A percentile compares a stretch with the other conserved stretches of the same genome.
These are phyloP conservation scores for Vinca minor DNA, from an alignment of 257 asterid species.

Conservation along the genomic window DNA sequence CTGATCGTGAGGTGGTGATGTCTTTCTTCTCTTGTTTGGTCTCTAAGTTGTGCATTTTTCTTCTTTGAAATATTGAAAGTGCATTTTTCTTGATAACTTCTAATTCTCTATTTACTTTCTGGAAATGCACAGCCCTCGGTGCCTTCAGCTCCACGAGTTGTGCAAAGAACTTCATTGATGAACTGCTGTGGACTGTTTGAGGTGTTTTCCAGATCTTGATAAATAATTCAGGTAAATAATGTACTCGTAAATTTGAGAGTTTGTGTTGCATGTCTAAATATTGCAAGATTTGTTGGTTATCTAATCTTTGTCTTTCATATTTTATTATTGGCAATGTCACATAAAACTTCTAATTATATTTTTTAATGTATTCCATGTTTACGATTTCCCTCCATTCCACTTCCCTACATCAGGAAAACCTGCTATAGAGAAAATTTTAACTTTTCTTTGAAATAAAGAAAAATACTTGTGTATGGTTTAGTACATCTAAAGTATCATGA, in stretches of 20 bases:
- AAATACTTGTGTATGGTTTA: no score
- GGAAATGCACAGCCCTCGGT: constrained; percentile 36
- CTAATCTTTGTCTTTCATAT: no score
- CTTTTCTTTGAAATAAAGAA: no score
- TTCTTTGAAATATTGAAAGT: neutral
- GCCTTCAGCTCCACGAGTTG: constrained; percentile 25
- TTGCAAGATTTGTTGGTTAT: neutral
- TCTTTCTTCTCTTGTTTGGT: constrained; percentile 6
- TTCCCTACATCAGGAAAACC: no score
- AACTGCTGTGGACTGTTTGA: constrained; percentile 69
- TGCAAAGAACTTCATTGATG: constrained; percentile 53
- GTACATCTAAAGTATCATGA: neutral
- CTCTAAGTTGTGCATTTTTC: neutral
- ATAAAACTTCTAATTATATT: no score
- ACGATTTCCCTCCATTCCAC: no score
- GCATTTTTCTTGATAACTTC: constrained; percentile 2
- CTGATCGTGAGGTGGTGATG: constrained; percentile 30
- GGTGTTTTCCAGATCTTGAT: constrained; percentile 30
- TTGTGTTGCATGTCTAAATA: neutral
- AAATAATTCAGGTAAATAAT: constrained; percentile 29
- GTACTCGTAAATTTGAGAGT: neutral
- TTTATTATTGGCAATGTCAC: no score
- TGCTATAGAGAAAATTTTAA: no score
- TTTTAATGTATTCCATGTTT: no score
- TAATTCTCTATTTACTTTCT: neutral